phyloP scores from a whole-genome alignment of 2,329 filamentous ascomycete genomes.

The Fusarium domesticum region DNA sequence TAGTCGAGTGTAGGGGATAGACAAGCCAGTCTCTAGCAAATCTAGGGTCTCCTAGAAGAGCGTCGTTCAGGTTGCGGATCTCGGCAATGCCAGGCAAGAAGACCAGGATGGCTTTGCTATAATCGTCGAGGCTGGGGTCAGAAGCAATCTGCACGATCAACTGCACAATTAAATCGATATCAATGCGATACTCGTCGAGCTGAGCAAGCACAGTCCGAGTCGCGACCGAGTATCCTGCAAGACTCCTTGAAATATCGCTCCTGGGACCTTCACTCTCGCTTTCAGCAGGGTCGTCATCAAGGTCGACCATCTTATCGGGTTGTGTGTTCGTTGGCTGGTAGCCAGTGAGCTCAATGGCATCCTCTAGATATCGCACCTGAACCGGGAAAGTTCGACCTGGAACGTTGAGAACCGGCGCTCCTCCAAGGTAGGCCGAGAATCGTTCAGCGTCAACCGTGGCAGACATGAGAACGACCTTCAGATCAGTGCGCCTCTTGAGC shows the following conservation, averaged over 20 bases:
- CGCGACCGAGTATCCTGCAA: constrained; percentile 70
- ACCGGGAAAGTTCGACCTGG: constrained; percentile 94
- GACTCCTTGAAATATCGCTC: constrained; percentile 58
- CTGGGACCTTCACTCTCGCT: constrained; percentile 52
- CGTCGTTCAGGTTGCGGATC: constrained; percentile 83
- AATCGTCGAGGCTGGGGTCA: constrained; percentile 62
- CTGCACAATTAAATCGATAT: constrained; percentile 80
- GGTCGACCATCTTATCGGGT: constrained; percentile 54
- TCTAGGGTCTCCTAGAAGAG: constrained; percentile 70
- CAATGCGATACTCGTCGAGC: constrained; percentile 88
- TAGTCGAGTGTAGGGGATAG: constrained; percentile 88
- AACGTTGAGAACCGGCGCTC: constrained; percentile 83
- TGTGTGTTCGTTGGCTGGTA: constrained; percentile 53
- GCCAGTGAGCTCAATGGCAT: constrained; percentile 83
- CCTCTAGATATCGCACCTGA: constrained; percentile 81
- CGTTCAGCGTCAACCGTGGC: constrained; percentile 90
- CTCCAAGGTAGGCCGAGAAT: constrained; percentile 84
- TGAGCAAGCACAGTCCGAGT: constrained; percentile 72
- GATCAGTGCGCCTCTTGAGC: constrained; percentile 69
- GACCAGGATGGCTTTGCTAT: constrained; percentile 88
- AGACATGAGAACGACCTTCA: constrained; percentile 96
- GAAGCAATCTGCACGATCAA: constrained; percentile 74
- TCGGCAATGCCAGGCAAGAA: constrained; percentile 95
- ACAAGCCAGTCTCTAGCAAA: constrained; percentile 80
- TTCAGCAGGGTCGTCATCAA: constrained; percentile 59